Evolutionary conservation across 768 basidiomycete genomes (phyloP), one percentile per base, ranked within the genome.

Genomic region (Tulasnella calospora): DNA sequence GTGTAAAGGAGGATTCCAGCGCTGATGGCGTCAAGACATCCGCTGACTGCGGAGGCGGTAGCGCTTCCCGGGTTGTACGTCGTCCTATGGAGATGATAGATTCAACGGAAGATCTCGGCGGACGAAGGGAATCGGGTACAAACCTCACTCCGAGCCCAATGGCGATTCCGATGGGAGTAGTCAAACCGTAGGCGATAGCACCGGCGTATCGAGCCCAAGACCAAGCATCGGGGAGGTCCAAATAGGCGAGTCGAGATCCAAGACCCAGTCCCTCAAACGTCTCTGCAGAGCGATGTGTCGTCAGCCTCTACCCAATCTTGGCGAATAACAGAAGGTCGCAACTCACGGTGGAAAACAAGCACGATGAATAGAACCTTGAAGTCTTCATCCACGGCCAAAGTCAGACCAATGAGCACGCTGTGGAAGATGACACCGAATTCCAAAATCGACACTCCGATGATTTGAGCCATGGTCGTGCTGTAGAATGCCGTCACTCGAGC

Each of bases 401-500:
- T 96, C 41, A 98, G 85, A 0, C 96, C 96, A 79, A 98, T 93
- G 72, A 97, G 87, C 71, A 76, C 89, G 91, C 92, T 93, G 82
- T 96, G 96, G 41, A 98, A 84, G 7, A 95, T 83, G 40, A 98
- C 94, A 81, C 97, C 97, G 81, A 98, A 97, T 83, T 99, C 97
- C 71, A 99, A 87, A 78, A 98, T 96, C 44, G 89, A 94, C 71
- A 99, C 88, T 19, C 95, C 96, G 71, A 98, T 87, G 47, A 96
- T 84, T 83, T 96, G 95, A 2, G 94, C 91, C 17, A 67, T 38
- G 19, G 61, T 12, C 85, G 77, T 3, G 89, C 78, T 35, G 80
- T 84, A 27, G 85, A 85, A 51, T 90, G 38, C 87, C 71, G 86
- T 84, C 4, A 61, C 74, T 71, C 83, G 83, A 30, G 80, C 70